Base-by-base conservation (phyloP, 1,284 basidiomycete genomes). In the Xanthoconium separans region DNA sequence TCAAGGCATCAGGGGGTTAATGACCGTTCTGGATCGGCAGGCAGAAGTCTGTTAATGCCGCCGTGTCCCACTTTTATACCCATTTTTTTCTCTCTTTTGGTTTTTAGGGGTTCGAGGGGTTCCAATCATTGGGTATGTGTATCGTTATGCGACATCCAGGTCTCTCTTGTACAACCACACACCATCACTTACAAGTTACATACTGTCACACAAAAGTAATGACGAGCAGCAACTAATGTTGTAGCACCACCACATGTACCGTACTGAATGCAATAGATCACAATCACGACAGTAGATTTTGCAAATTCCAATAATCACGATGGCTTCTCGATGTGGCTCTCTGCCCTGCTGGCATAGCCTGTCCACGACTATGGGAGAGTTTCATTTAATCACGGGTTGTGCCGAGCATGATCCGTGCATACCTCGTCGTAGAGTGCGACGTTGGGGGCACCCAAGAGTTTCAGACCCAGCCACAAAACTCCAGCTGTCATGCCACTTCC, bases 401-500 rank as follows among this genome's bases (percentile, higher is more conserved):
- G 43, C 44, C 44, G 53, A 47, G 34, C 45, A 30, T 44, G 51
- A 63, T 50, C 43, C 43, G 56, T 36, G 63, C 83, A 57, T 61
- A 90, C 89, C 80, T 95, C 93, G 61, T 95, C 94, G 58, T 97
- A 93, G 24, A 98, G 65, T 39, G 82, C 81, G 58, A 87, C 77
- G 24, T 73, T 75, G 37, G 79, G 66, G 6, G 82, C 81, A 11
- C 83, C 86, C 41, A 93, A 68, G 30, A 87, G 66, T 70, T 86
- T 82, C 56, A 95, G 70, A 29, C 91, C 95, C 52, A 97, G 77
- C 94, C 95, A 98, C 12, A 98, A 78, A 7, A 97, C 77, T 7
- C 85, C 92, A 3, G 97, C 97, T 13, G 95, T 98, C 97, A 99
- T 99, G 16, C 97, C 97, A 63, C 90, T 93, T 44, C 93, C 94